phyloP scores from a whole-genome alignment of 441 rosid species.

The Daphne laureola region DNA sequence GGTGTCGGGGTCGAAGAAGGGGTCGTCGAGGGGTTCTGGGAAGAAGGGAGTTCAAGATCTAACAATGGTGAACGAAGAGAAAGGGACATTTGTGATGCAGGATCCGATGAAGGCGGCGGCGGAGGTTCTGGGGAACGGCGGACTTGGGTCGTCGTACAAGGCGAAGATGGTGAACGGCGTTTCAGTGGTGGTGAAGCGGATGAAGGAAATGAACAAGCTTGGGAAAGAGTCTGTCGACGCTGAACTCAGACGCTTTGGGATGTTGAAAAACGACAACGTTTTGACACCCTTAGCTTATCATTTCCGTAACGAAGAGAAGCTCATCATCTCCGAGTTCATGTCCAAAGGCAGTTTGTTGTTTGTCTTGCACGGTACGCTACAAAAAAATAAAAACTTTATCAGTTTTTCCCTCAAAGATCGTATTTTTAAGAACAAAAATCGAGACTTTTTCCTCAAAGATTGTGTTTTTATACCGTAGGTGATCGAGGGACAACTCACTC shows the following conservation, averaged over 20 bases:
- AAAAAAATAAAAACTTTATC: too few species aligned
- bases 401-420: too few species aligned
- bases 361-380: slow-evolving; percentile 50
- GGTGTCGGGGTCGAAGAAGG: slow-evolving; percentile 2
- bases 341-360: slow-evolving; percentile 72
- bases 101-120: slow-evolving; percentile 96
- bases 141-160: slow-evolving; percentile 82
- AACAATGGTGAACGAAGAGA: slow-evolving; percentile 59
- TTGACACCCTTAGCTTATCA: slow-evolving; percentile 78
- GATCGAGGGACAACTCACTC: slow-evolving; percentile 61
- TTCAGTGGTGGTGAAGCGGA: slow-evolving; percentile 79
- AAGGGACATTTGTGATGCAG: slow-evolving; percentile 60
- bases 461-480: slow-evolving; percentile 23
- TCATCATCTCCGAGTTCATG: slow-evolving; percentile 61
- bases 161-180: slow-evolving; percentile 62
- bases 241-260: slow-evolving; percentile 57
- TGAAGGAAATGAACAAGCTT: slow-evolving; percentile 63
- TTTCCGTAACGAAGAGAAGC: slow-evolving; percentile 73
- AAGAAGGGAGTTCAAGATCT: slow-evolving; percentile 44
- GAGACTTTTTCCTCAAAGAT: not conserved
- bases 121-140: slow-evolving; percentile 78
- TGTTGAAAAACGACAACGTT: slow-evolving; percentile 46
- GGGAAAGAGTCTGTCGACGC: slow-evolving; percentile 54
- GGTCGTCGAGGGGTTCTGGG: slow-evolving; percentile 20
- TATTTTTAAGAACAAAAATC: too few species aligned